Base-by-base conservation (phyloP, 2,329 filamentous ascomycete genomes). In the Epichloe hybrida region DNA sequence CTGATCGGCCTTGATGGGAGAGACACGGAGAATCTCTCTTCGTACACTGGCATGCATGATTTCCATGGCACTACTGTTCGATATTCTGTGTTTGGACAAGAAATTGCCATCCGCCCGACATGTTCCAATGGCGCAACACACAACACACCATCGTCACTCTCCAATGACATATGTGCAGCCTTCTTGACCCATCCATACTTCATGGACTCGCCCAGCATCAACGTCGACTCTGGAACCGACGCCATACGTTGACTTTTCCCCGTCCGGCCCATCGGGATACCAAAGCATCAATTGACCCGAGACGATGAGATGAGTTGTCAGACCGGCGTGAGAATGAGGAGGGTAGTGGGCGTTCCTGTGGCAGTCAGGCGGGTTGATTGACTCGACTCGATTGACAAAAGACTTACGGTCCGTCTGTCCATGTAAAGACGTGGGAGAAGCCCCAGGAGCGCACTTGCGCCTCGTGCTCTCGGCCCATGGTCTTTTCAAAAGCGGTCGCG, bases 91-190 rank as follows among this genome's bases (percentile, higher is more conserved):
- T 31, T 31, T 31, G 31, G 31, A 31, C 9, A 31, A 4, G 31
- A 31, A 31, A 31, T 31, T 31, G 9, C 31, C 9, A 11, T 31
- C 31, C 3, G 31, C 31, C 9, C 31, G 31, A 11, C 8, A 11
- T 31, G 8, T 31, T 31, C 9, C 31, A 31, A 31, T 31, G 31
- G 31, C 31, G 31, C 38, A 39, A 39, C n/a, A 37, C 23, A 17
- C 13, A 27, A 37, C 23, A 17, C 13, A 27, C 23, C 13, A 5
- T 7, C 3, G n/a, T 54, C 53, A 80, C 67, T 82, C 79, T 46
- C 80, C 78, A 60, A 81, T 78, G 8, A 81, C 80, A 67, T 83
- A 84, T 3, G 80, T 85, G 62, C 84, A 87, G 0, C 84, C 84
- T 53, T 76, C 68, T 1, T 64, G 57, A 1, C 83, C 83, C 45